Conservation (phyloP, 2,329 filamentous ascomycete species). For the Tympanopsis confertula region DNA sequence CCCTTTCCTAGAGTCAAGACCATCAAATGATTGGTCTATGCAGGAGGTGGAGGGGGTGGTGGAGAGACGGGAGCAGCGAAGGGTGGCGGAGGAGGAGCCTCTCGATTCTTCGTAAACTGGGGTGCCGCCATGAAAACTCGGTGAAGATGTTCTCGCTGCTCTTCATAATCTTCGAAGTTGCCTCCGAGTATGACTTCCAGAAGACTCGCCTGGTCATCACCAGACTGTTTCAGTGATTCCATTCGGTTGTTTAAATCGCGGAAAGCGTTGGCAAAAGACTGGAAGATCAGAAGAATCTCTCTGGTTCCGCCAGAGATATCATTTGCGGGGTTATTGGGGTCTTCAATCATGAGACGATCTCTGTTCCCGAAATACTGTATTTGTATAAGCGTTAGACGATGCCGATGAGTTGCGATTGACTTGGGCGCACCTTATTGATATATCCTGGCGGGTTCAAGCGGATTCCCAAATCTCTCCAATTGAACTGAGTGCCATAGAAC, state of each 20-base stretch:
- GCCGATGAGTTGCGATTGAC: conserved; percentile 17
- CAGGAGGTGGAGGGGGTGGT: not conserved
- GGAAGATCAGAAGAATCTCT: conserved; percentile 40
- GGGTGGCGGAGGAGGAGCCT: not conserved
- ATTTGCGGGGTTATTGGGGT: conserved; percentile 49
- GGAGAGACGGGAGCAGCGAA: not conserved
- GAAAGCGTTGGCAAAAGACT: conserved; percentile 37
- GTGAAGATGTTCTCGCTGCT: conserved; percentile 34
- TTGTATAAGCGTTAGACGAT: conserved; percentile 20
- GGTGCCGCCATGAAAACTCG: conserved; percentile 17
- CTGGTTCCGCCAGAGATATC: conserved; percentile 53
- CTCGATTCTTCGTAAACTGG: not conserved
- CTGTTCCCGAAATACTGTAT: conserved; percentile 8
- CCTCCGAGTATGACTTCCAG: conserved; percentile 41
- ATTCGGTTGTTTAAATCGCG: conserved; percentile 29
- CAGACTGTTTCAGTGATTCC: conserved; percentile 9
- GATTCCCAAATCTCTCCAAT: conserved; percentile 38
- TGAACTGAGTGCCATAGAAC: conserved; percentile 49
- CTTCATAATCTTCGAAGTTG: conserved; percentile 42
- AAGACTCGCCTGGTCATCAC: conserved; percentile 14
- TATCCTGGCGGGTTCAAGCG: conserved; percentile 41
- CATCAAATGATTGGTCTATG: no score
- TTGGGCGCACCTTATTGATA: conserved; percentile 39
- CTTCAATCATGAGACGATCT: conserved; percentile 40
- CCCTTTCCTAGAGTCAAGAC: no score